Percentiles rank a stretch among this genome's conserved stretches.
Conservation (phyloP, 306 rosid species). For the Cucurbita moschata region DNA sequence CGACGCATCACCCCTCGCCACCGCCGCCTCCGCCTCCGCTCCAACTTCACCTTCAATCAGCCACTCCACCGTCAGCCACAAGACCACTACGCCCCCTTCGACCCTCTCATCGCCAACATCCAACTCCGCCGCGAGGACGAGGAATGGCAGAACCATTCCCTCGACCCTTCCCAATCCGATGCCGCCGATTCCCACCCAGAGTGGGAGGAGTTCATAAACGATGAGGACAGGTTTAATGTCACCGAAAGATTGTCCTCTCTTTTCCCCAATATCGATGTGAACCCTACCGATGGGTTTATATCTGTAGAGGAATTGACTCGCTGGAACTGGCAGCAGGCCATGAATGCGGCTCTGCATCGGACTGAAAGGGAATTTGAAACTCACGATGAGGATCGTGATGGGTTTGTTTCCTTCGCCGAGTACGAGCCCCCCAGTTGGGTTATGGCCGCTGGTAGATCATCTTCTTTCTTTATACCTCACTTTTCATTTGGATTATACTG, state of each 20-base stretch:
- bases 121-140: constrained; percentile 80
- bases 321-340: constrained; percentile 65
- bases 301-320: constrained; percentile 50
- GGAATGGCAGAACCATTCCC: constrained; percentile 61
- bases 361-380: constrained; percentile 63
- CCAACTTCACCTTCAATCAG: constrained; percentile 45
- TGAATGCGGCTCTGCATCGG: constrained; percentile 51
- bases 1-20: constrained; percentile 27
- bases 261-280: constrained; percentile 64
- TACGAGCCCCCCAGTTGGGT: constrained; percentile 81
- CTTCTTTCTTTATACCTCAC: neutral
- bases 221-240: constrained; percentile 71
- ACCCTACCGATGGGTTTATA: constrained; percentile 52
- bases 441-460: constrained; percentile 33
- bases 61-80: constrained; percentile 18
- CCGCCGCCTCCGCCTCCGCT: constrained; percentile 77
- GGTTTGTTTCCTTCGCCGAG: constrained; percentile 68
- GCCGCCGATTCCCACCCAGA: constrained; percentile 62
- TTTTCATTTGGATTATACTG: neutral
- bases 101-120: constrained; percentile 72
- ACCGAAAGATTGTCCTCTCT: constrained; percentile 39
- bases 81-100: constrained; percentile 46
- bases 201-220: constrained; percentile 77
- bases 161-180: too few species aligned
- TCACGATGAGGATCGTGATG: constrained; percentile 71